Percentiles rank a stretch among this genome's conserved stretches.
Conservation (phyloP, 257 asterid species). For the Solanum okadae region DNA sequence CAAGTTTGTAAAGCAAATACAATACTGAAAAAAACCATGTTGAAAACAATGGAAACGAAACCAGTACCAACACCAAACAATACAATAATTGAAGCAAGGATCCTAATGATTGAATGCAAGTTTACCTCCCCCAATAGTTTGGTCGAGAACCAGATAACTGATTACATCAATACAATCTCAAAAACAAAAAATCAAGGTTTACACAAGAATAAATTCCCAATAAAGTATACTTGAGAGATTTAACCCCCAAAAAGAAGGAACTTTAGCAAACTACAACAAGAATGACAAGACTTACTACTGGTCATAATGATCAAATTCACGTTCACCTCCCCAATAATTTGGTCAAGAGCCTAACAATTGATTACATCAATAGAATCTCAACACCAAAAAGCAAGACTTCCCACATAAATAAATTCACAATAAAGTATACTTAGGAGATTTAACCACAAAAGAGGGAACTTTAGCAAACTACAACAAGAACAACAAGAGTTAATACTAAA, state of each 20-base stretch:
- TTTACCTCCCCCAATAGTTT: slow-evolving; percentile 67
- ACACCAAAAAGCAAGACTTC: background rate
- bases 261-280: background rate
- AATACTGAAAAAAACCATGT: background rate
- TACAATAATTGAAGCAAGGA: background rate
- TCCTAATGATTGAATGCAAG: background rate
- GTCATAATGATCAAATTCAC: background rate
- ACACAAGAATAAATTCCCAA: background rate
- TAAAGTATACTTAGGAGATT: background rate
- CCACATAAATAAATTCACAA: background rate
- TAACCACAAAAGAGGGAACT: background rate
- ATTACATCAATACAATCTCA: background rate
- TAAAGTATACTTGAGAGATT: background rate
- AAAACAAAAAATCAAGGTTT: background rate
- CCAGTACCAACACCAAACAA: background rate
- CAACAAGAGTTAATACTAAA: background rate
- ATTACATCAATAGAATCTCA: background rate
- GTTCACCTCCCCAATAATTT: slow-evolving; percentile 58
- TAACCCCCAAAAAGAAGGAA: background rate
- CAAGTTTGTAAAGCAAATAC: background rate
- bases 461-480: background rate
- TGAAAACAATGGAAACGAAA: background rate
- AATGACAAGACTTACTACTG: background rate
- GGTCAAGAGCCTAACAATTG: slow-evolving; percentile 36
- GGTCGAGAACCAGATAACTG: slow-evolving; percentile 34